Conservation (phyloP, 2,329 filamentous ascomycete species). For the Talaromyces sp. region DNA sequence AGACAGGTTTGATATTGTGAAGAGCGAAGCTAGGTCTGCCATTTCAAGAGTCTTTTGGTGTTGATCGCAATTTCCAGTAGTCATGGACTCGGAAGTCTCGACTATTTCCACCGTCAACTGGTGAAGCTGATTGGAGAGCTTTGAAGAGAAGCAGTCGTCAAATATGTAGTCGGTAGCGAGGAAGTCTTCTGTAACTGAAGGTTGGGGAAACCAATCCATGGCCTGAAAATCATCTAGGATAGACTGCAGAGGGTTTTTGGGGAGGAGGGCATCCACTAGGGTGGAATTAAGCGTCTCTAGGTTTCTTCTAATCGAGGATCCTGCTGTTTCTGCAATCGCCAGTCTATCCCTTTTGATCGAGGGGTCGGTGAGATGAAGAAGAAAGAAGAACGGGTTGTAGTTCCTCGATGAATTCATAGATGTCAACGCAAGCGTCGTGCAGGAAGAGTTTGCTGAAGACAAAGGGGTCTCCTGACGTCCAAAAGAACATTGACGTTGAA, state of each 20-base stretch:
- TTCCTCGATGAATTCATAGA: conserved; percentile 3
- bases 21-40: conserved; percentile 18
- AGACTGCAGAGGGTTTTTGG: conserved; percentile 14
- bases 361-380: conserved; percentile 26
- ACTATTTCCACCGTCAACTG: conserved; percentile 22
- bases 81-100: conserved; percentile 26
- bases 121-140: conserved; percentile 21
- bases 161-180: conserved; percentile 3
- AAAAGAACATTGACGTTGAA: conserved; percentile 21
- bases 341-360: conserved; percentile 22
- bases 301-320: conserved; percentile 22
- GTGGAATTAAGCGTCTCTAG: conserved; percentile 23
- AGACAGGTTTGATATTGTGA: conserved; percentile 23
- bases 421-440: background rate
- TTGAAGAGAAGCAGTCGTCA: conserved; percentile 17
- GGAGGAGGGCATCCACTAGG: conserved; percentile 23
- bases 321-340: conserved; percentile 28
- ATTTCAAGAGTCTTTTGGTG: background rate
- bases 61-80: background rate
- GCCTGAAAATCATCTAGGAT: background rate
- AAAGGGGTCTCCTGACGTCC: conserved; percentile 15
- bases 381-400: conserved; percentile 22
- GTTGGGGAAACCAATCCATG: background rate
- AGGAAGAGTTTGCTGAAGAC: conserved; percentile 11
- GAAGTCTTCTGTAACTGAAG: background rate